Conservation (phyloP, 2,329 filamentous ascomycete species). For the Penicillium sumatraense region DNA sequence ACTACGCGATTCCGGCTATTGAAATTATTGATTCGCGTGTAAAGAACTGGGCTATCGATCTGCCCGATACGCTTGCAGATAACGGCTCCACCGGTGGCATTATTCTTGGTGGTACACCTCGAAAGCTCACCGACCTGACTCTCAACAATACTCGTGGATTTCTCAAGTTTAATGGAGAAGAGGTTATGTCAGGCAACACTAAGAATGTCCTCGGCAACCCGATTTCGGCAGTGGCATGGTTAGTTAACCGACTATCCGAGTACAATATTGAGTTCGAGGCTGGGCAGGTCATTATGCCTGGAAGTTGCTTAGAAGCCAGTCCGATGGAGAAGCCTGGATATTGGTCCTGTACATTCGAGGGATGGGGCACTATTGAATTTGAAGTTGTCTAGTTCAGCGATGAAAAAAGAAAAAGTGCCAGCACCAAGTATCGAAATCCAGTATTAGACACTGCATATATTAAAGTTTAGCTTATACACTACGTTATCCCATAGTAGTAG, state of each 20-base stretch:
- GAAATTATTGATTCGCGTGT: constrained; percentile 26
- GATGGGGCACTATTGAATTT: constrained; percentile 23
- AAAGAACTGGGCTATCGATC: constrained; percentile 22
- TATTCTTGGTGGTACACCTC: constrained; percentile 21
- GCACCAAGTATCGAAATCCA: too few relatives aligned
- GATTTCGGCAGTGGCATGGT: constrained; percentile 19
- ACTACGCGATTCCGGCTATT: constrained; percentile 23
- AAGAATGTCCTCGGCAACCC: constrained; percentile 22
- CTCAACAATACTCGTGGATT: constrained; percentile 16
- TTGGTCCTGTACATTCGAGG: constrained; percentile 23
- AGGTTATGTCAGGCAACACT: constrained; percentile 24
- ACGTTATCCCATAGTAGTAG: too few relatives aligned
- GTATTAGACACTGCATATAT: too few relatives aligned
- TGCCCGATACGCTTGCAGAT: constrained; percentile 23
- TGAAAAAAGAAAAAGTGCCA: too few relatives aligned
- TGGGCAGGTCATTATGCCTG: constrained; percentile 21
- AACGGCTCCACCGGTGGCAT: constrained; percentile 22
- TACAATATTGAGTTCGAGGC: constrained; percentile 22
- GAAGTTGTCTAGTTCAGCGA: constrained; percentile 19
- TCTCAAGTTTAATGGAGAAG: constrained; percentile 18
- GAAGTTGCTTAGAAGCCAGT: constrained; percentile 22
- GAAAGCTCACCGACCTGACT: constrained; percentile 16
- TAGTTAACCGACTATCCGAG: constrained; percentile 18
- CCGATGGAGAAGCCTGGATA: constrained; percentile 14
- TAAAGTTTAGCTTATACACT: too few relatives aligned